Conservation (phyloP, 495 filamentous ascomycete species). For the Oleoguttula mirabilis region DNA sequence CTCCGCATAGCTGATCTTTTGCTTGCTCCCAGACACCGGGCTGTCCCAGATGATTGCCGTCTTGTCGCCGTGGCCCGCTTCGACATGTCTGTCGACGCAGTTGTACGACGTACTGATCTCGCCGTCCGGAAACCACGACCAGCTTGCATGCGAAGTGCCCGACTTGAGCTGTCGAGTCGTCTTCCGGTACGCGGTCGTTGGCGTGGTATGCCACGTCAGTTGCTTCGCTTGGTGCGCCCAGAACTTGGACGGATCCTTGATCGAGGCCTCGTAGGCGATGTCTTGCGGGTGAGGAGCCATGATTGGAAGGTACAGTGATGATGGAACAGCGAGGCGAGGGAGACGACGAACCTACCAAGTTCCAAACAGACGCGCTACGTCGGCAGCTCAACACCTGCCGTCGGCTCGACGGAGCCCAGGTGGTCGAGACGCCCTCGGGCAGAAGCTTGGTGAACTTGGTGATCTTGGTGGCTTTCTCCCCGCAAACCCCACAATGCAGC, state of each 20-base stretch:
- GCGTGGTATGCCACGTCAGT: conserved; percentile 69
- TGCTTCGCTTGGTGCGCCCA: conserved; percentile 55
- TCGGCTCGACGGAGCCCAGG: no score
- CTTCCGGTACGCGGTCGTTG: conserved; percentile 36
- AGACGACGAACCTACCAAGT: no score
- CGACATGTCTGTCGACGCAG: conserved; percentile 78
- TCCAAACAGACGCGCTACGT: no score
- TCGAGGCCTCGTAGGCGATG: conserved; percentile 32
- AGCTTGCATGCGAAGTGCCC: conserved; percentile 44
- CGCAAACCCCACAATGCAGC: no score
- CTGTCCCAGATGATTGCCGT: conserved; percentile 81
- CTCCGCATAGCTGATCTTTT: conserved; percentile 59
- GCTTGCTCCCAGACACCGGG: conserved; percentile 65
- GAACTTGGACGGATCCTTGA: conserved; percentile 54
- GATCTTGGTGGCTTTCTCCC: no score
- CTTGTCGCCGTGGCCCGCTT: conserved; percentile 55
- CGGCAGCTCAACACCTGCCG: no score
- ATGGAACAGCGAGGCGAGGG: no score
- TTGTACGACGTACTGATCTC: conserved; percentile 86
- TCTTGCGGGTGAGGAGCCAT: conserved; percentile 29
- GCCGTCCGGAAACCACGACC: conserved; percentile 83
- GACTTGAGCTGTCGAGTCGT: conserved; percentile 39
- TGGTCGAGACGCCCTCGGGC: no score
- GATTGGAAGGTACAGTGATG: no score
- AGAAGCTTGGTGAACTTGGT: no score